Conservation (phyloP, 306 rosid genomes). For the Vigna reflexopilosa region DNA sequence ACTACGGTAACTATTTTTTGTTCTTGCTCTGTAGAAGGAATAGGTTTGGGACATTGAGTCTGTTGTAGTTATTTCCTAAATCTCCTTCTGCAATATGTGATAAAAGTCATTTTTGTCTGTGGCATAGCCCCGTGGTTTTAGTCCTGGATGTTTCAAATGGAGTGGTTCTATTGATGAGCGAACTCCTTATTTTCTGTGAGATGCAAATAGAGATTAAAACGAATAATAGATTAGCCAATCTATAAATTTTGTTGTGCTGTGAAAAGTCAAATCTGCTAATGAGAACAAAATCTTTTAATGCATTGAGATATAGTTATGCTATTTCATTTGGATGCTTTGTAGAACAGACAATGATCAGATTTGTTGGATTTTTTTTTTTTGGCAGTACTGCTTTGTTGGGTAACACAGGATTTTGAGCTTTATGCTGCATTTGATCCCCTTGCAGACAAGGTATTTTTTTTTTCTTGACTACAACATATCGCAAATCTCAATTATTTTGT, state of each 20-base stretch:
- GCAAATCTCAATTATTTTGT: conserved; percentile 22
- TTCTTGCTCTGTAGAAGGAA: conserved; percentile 5
- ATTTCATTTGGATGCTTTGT: conserved; percentile 35
- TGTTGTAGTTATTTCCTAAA: conserved; percentile 10
- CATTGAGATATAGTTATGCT: conserved; percentile 16
- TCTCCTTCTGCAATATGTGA: conserved; percentile 4
- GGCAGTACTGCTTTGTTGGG: conserved; percentile 95
- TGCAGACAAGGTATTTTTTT: conserved; percentile 80
- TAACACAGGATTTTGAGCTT: conserved; percentile 92
- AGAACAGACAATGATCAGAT: conserved; percentile 25
- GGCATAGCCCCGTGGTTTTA: conserved; percentile 1
- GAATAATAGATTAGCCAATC: neutral
- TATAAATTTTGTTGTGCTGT: neutral
- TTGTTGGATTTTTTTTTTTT: conserved; percentile 50
- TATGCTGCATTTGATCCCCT: conserved; percentile 99
- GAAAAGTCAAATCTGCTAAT: conserved; percentile 2
- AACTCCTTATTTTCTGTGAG: conserved; percentile 29
- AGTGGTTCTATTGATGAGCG: neutral
- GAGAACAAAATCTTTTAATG: conserved; percentile 22
- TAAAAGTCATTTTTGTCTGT: neutral
- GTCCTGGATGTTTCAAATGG: conserved; percentile 3
- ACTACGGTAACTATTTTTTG: conserved; percentile 66
- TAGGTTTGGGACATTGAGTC: neutral
- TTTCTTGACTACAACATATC: conserved; percentile 28
- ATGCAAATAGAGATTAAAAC: conserved; percentile 19